These are phyloP conservation scores for Claviceps spartinae DNA, from an alignment of 2,329 filamentous ascomycete genomes.

Conservation along the genomic window DNA sequence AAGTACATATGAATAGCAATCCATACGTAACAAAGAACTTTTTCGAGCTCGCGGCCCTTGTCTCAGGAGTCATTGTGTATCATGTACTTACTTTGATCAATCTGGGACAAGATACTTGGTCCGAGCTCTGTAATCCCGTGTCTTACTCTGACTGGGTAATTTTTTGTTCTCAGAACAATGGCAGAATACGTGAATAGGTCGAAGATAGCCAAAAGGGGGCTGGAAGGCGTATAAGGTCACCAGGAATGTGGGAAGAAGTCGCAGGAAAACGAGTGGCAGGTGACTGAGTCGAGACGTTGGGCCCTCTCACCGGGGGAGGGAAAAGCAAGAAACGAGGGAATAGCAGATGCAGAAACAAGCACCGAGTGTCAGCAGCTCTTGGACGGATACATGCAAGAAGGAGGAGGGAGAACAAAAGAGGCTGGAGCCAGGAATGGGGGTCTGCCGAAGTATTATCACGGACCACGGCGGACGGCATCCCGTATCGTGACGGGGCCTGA, in stretches of 20 bases:
- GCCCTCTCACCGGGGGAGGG: slow-evolving; percentile 3
- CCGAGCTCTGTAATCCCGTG: not conserved
- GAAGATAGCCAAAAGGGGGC: not conserved
- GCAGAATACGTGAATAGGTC: not conserved
- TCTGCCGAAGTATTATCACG: not conserved
- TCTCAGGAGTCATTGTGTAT: not conserved
- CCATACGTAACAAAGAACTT: not conserved
- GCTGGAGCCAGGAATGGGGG: not conserved
- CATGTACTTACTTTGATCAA: not conserved
- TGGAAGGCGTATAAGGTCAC: not conserved
- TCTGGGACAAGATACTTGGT: not conserved
- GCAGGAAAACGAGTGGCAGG: slow-evolving; percentile 2
- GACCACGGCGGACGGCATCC: not conserved
- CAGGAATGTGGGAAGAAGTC: not conserved
- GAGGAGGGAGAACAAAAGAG: not conserved
- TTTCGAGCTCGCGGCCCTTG: not conserved
- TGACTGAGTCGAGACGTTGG: slow-evolving; percentile 1
- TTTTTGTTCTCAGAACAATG: not conserved
- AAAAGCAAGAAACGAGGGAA: not conserved
- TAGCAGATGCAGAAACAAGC: not conserved
- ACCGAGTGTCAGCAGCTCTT: not conserved
- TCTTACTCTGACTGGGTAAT: not conserved
- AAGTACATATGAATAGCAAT: no score
- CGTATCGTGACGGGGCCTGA: not conserved
- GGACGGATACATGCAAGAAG: no score